phyloP scores from a whole-genome alignment of 495 filamentous ascomycete genomes.

The Hypoxylon subgilvum region DNA sequence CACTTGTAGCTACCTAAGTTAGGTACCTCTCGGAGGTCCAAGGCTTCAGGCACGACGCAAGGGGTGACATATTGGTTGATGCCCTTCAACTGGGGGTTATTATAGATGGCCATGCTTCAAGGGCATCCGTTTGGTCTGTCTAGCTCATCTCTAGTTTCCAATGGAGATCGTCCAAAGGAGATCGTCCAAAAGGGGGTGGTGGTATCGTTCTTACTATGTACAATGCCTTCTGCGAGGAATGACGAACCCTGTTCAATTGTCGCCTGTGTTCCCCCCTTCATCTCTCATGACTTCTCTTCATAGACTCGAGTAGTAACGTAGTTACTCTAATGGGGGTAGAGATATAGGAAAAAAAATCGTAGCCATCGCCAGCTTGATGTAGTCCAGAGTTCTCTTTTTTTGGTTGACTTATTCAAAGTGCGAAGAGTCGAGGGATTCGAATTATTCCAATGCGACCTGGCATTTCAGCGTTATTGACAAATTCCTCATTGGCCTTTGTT shows the following conservation, averaged over 20 bases:
- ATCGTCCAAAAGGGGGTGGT: background rate
- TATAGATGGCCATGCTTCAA: constrained; percentile 10
- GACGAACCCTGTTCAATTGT: constrained; percentile 2
- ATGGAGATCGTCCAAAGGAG: constrained; percentile 25
- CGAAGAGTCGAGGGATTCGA: constrained; percentile 1
- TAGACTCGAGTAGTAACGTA: constrained; percentile 6
- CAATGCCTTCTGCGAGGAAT: constrained; percentile 16
- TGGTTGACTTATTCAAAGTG: constrained; percentile 17
- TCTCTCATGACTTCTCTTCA: constrained; percentile 1
- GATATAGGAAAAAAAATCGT: constrained; percentile 18
- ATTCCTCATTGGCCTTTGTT: constrained; percentile 60
- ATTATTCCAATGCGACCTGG: constrained; percentile 10
- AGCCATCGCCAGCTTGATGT: constrained; percentile 6
- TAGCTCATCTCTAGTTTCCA: constrained; percentile 30
- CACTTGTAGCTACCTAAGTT: too few relatives aligned
- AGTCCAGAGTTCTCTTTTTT: constrained; percentile 4
- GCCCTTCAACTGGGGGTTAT: constrained; percentile 1
- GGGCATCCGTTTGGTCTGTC: constrained; percentile 29
- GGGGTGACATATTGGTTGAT: background rate
- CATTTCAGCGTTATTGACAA: background rate
- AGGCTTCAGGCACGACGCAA: background rate
- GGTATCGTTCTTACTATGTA: constrained; percentile 39
- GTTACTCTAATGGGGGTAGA: constrained; percentile 10
- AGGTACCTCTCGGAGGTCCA: too few relatives aligned
- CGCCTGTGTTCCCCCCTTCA: constrained; percentile 1